Evolutionary conservation across 176 grass and related monocot genomes (phyloP), one percentile per base, ranked within the genome.

Genomic region (Triticum timopheevii): DNA sequence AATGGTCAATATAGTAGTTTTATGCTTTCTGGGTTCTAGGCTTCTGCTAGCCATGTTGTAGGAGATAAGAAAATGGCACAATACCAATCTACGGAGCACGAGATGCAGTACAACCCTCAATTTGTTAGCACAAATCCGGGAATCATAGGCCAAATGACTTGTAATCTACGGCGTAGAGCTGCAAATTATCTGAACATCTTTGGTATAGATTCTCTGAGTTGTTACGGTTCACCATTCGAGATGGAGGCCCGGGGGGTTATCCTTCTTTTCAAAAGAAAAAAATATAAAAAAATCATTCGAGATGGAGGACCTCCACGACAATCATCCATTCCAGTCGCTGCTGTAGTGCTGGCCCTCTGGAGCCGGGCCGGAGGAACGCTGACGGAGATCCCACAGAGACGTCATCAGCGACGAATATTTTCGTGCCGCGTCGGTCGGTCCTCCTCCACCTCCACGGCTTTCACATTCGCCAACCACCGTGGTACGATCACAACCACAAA

Each of bases 381-480:
- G 49, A 5, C 3, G 16, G 50, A 54, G 50, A 54, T 54, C 50
- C 7, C 50, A 19, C 50, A 54, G 49, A 40, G 52, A 33, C 59
- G 80, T 24, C 35, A 7, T 7, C 49, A 11, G 38, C 52, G 71
- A 82, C 80, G 73, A 80, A 50, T 68, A 16, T 28, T 68, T 30
- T 19, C 58, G 34, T 12, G 44, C 50, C 17, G 68, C 68, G 4
- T 45, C 50, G 50, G 50, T 50, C n/a, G n/a, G n/a, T n/a, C n/a
- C 42, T 12, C 10, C 4, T 38, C 36, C 11, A 44, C 49, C 20
- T 61, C 45, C 50, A 54, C 28, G 22, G 3, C 49, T 52, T 52
- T 52, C 49, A 52, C 49, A 13, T 23, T 81, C 84, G 79, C 34
- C 84, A 38, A 87, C 68, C 59, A 35, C 67, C 75, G 19, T 58